Percentiles rank a stretch among this genome's conserved stretches.
Conservation (phyloP, 2,329 filamentous ascomycete species). For the Pseudogymnoascus sp. region DNA sequence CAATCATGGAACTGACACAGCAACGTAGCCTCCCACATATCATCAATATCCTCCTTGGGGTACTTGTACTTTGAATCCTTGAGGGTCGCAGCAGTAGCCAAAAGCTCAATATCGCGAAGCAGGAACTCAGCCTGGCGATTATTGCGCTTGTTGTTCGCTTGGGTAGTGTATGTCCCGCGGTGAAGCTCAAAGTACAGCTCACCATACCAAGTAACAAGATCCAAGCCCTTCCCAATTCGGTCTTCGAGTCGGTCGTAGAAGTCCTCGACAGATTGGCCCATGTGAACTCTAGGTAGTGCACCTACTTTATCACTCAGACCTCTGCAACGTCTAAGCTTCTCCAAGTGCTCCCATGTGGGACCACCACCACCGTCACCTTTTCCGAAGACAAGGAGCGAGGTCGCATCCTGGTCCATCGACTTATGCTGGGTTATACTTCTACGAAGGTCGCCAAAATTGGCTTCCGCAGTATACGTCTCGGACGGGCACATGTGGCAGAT, state of each 20-base stretch:
- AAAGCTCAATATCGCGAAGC: slow-evolving; percentile 77
- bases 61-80: slow-evolving; percentile 70
- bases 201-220: slow-evolving; percentile 93
- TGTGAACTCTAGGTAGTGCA: slow-evolving; percentile 73
- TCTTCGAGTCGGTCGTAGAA: slow-evolving; percentile 83
- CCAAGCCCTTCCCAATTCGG: slow-evolving; percentile 51
- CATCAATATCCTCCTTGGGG: slow-evolving; percentile 86
- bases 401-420: slow-evolving; percentile 86
- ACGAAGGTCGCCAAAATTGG: slow-evolving; percentile 88
- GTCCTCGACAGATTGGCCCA: slow-evolving; percentile 85
- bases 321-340: slow-evolving; percentile 87
- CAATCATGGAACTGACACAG: slow-evolving; percentile 98
- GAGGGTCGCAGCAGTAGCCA: slow-evolving; percentile 78
- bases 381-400: slow-evolving; percentile 85
- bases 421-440: slow-evolving; percentile 89
- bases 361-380: slow-evolving; percentile 96
- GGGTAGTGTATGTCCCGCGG: slow-evolving; percentile 92
- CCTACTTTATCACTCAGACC: slow-evolving; percentile 84
- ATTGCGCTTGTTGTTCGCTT: slow-evolving; percentile 93
- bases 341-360: slow-evolving; percentile 85
- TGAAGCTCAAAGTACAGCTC: slow-evolving; percentile 98
- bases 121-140: slow-evolving; percentile 80
- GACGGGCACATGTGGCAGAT: slow-evolving; percentile 95
- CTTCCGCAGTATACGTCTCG: slow-evolving; percentile 91
- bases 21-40: slow-evolving; percentile 88